phyloP scores from a whole-genome alignment of 352 stramenopile genomes.

The Hyaloperonospora arabidopsidis region DNA sequence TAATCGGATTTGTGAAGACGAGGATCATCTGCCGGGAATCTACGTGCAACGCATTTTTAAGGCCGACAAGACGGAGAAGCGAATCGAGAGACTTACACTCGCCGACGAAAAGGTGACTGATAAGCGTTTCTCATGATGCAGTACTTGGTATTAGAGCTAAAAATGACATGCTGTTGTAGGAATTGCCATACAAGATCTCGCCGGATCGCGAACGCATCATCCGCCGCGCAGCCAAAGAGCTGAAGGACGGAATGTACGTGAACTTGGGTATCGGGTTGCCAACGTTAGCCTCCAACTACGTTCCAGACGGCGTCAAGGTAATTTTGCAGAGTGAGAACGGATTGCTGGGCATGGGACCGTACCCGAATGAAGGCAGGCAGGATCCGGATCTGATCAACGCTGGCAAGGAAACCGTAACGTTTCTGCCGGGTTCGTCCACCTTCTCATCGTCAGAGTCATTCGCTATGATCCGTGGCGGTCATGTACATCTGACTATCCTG shows the following conservation, averaged over 20 bases:
- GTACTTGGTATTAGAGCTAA: too few relatives aligned
- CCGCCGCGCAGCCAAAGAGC: conserved; percentile 82
- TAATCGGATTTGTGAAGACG: conserved; percentile 33
- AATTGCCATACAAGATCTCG: conserved; percentile 57
- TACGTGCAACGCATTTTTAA: conserved; percentile 95
- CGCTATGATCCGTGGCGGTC: conserved; percentile 93
- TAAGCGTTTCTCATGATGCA: too few relatives aligned
- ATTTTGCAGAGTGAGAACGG: conserved; percentile 96
- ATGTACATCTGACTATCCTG: conserved; percentile 95
- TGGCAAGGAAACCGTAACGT: conserved; percentile 95
- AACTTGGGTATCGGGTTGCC: conserved; percentile 95
- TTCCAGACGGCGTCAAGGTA: conserved; percentile 90
- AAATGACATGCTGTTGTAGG: conserved; percentile 15
- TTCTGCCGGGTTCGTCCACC: conserved; percentile 86
- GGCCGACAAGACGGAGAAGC: conserved; percentile 86
- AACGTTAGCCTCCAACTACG: conserved; percentile 92
- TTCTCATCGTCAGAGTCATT: conserved; percentile 94
- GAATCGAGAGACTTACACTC: conserved; percentile 90
- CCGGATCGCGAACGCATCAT: conserved; percentile 89
- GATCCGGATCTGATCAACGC: conserved; percentile 96
- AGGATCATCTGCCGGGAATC: conserved; percentile 92
- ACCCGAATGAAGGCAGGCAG: conserved; percentile 80
- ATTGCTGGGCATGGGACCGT: conserved; percentile 90
- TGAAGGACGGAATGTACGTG: conserved; percentile 95
- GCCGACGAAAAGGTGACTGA: conserved; percentile 42